A percentile compares a stretch with the other conserved stretches of the same genome.
phyloP scores from a whole-genome alignment of 2,329 filamentous ascomycete species.

The Alternaria postmessia region DNA sequence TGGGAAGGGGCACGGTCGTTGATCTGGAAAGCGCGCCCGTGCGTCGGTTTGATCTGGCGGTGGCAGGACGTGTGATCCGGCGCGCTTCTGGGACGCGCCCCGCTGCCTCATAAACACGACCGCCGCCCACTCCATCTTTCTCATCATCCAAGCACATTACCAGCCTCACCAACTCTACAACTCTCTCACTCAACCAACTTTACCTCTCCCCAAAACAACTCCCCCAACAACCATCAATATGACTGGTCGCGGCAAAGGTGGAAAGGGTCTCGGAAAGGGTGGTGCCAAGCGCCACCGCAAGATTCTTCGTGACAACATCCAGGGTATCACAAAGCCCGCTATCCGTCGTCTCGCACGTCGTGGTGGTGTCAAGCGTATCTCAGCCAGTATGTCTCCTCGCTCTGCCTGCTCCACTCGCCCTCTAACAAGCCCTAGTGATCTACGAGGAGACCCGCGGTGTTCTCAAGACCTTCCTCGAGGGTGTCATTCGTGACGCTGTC shows the following conservation, averaged over 20 bases:
- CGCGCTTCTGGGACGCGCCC: slow-evolving; percentile 30
- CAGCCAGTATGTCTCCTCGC: slow-evolving; percentile 54
- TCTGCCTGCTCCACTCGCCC: neutral
- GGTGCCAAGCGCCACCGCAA: slow-evolving; percentile 64
- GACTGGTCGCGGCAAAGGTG: slow-evolving; percentile 62
- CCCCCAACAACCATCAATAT: slow-evolving; percentile 46
- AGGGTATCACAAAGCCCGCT: slow-evolving; percentile 64
- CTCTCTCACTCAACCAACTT: slow-evolving; percentile 2
- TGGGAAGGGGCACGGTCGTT: slow-evolving; percentile 42
- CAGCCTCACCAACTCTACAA: slow-evolving; percentile 4
- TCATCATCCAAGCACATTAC: slow-evolving; percentile 26
- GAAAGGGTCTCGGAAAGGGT: slow-evolving; percentile 64
- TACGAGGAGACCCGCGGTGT: slow-evolving; percentile 82
- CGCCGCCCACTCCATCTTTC: slow-evolving; percentile 23
- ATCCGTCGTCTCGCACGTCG: slow-evolving; percentile 64
- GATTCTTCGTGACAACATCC: slow-evolving; percentile 65
- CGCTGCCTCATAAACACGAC: slow-evolving; percentile 37
- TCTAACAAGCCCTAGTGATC: slow-evolving; percentile 65
- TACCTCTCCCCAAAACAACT: slow-evolving; percentile 17
- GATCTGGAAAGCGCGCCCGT: slow-evolving; percentile 44
- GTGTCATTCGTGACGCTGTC: slow-evolving; percentile 78
- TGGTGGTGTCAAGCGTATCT: slow-evolving; percentile 64
- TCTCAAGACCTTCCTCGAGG: slow-evolving; percentile 80
- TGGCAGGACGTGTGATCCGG: slow-evolving; percentile 36
- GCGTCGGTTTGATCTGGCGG: slow-evolving; percentile 43